These are phyloP conservation scores for Phaeotremella skinneri DNA, from an alignment of 768 basidiomycete species.

Conservation along the genomic window DNA sequence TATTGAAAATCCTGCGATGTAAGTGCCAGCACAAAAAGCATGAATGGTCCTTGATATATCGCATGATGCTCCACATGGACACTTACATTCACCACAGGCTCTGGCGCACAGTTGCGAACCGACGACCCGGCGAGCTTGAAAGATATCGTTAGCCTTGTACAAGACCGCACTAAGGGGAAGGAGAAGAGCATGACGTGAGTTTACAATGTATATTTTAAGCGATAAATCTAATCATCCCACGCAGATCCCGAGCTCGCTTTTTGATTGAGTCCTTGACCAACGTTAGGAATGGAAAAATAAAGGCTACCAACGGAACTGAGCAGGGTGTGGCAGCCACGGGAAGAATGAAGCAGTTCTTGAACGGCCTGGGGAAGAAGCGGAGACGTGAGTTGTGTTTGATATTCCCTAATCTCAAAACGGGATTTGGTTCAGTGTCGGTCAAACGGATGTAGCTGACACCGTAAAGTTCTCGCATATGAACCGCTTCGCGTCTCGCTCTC, in stretches of 20 bases:
- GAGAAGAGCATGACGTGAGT: slow-evolving; percentile 51
- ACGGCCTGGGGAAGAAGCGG: slow-evolving; percentile 68
- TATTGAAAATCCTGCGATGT: slow-evolving; percentile 73
- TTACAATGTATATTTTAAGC: slow-evolving; percentile 57
- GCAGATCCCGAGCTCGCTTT: slow-evolving; percentile 83
- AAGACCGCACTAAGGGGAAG: slow-evolving; percentile 63
- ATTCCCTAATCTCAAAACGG: slow-evolving; percentile 2
- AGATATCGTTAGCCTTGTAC: slow-evolving; percentile 81
- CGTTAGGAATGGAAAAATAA: slow-evolving; percentile 84
- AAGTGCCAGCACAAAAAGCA: too few relatives aligned
- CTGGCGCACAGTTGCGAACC: slow-evolving; percentile 82
- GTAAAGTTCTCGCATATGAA: slow-evolving; percentile 75
- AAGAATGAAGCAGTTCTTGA: slow-evolving; percentile 83
- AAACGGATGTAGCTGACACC: neutral
- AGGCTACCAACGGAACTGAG: slow-evolving; percentile 58
- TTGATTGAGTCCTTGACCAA: slow-evolving; percentile 93
- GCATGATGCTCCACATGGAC: neutral
- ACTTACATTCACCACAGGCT: slow-evolving; percentile 65
- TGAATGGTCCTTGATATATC: too few relatives aligned
- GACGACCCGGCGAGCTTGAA: slow-evolving; percentile 91
- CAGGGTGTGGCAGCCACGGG: slow-evolving; percentile 76
- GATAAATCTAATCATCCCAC: slow-evolving; percentile 12
- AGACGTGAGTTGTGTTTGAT: slow-evolving; percentile 56
- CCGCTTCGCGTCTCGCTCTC: slow-evolving; percentile 77
- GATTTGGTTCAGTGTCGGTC: slow-evolving; percentile 7